phyloP scores from a whole-genome alignment of 1,139 yeast genomes.

The Lodderomyces metapsilosis region DNA sequence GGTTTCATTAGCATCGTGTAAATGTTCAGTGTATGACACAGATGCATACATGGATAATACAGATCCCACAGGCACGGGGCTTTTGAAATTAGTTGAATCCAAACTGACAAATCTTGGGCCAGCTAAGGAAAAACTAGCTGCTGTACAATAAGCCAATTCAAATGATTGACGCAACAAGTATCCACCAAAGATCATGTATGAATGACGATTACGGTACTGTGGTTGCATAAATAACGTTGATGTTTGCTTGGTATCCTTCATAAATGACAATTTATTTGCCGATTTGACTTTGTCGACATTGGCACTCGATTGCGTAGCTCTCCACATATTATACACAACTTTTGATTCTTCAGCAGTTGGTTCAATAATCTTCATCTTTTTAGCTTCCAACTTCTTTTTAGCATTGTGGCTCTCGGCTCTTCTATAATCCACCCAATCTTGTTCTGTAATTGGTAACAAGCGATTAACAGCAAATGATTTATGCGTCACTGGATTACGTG shows the following conservation, averaged over 20 bases:
- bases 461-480: slow-evolving; percentile 83
- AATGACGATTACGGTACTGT: slow-evolving; percentile 90
- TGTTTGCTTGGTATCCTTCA: slow-evolving; percentile 68
- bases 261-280: slow-evolving; percentile 46
- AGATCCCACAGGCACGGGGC: slow-evolving; percentile 94
- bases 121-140: slow-evolving; percentile 82
- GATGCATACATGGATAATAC: slow-evolving; percentile 79
- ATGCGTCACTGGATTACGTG: slow-evolving; percentile 87
- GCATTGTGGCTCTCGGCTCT: slow-evolving; percentile 89
- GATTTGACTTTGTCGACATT: slow-evolving; percentile 12
- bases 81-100: slow-evolving; percentile 86
- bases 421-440: slow-evolving; percentile 79
- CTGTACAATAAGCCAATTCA: slow-evolving; percentile 88
- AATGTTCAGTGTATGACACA: slow-evolving; percentile 80
- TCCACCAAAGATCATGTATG: slow-evolving; percentile 94
- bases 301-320: slow-evolving; percentile 49
- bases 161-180: slow-evolving; percentile 87
- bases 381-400: slow-evolving; percentile 76
- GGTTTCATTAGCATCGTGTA: slow-evolving; percentile 41
- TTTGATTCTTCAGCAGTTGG: slow-evolving; percentile 72
- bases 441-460: slow-evolving; percentile 68
- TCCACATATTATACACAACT: slow-evolving; percentile 78
- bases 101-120: slow-evolving; percentile 86
- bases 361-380: slow-evolving; percentile 56
- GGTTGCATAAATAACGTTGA: slow-evolving; percentile 94